A percentile compares a stretch with the other conserved stretches of the same genome.
Conservation (phyloP, 371 early-diverging fungal species). For the Nematocida sp. region DNA sequence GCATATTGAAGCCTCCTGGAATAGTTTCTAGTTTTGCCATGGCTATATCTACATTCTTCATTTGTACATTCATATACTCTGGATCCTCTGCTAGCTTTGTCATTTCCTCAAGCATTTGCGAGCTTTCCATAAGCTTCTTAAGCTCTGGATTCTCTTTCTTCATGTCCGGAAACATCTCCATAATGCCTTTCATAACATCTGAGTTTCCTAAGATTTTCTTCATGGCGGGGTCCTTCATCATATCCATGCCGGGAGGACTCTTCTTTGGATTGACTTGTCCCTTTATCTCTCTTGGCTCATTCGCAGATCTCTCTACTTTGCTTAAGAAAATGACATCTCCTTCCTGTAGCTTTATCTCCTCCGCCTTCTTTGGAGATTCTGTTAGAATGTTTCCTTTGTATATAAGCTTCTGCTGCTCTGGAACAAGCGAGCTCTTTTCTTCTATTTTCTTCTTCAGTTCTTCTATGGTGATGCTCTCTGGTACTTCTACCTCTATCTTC, state of each 20-base stretch:
- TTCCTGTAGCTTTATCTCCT: conserved; percentile 42
- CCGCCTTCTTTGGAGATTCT: conserved; percentile 53
- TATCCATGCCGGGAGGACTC: background rate
- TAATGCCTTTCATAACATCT: conserved; percentile 61
- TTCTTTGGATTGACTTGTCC: conserved; percentile 29
- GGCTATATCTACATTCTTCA: conserved; percentile 67
- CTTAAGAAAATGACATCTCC: conserved; percentile 50
- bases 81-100: conserved; percentile 62
- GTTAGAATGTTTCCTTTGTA: conserved; percentile 54
- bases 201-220: conserved; percentile 65
- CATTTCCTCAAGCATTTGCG: conserved; percentile 64
- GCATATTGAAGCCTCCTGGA: conserved; percentile 67
- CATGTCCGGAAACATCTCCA: conserved; percentile 63
- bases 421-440: conserved; percentile 38
- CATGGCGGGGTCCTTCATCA: conserved; percentile 60
- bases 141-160: conserved; percentile 65
- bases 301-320: conserved; percentile 13
- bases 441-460: conserved; percentile 58
- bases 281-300: conserved; percentile 16
- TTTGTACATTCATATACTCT: conserved; percentile 65
- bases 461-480: conserved; percentile 49
- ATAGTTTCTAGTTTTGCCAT: conserved; percentile 67
- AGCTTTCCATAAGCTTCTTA: conserved; percentile 61
- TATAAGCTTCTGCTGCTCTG: conserved; percentile 37
- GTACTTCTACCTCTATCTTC: conserved; percentile 46